Percentiles rank a stretch among this genome's conserved stretches.
Conservation (phyloP, 495 filamentous ascomycete species). For the Physcia stellaris region DNA sequence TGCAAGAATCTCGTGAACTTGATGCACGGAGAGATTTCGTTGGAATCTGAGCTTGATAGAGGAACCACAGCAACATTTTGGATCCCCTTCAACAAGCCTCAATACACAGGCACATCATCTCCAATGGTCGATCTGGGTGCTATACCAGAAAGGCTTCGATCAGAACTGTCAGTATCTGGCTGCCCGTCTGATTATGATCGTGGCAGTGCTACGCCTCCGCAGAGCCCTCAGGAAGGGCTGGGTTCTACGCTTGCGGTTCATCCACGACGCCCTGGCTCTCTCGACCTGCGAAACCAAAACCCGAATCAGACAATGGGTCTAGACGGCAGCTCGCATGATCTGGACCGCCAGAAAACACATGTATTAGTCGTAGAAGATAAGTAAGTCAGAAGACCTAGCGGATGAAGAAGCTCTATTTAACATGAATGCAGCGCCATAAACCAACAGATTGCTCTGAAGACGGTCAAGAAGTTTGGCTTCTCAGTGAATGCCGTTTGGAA, state of each 20-base stretch:
- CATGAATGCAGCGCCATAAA: slow-evolving; percentile 40
- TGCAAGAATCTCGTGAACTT: slow-evolving; percentile 67
- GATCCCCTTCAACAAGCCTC: slow-evolving; percentile 51
- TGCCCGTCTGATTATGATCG: slow-evolving; percentile 37
- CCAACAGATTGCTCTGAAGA: slow-evolving; percentile 64
- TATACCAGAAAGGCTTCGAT: slow-evolving; percentile 46
- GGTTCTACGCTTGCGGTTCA: neutral
- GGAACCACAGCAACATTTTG: slow-evolving; percentile 56
- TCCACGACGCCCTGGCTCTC: neutral
- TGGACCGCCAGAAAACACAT: slow-evolving; percentile 36
- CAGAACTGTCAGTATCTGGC: slow-evolving; percentile 47
- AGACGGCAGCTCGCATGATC: slow-evolving; percentile 2
- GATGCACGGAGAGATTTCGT: slow-evolving; percentile 65
- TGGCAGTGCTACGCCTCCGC: slow-evolving; percentile 16
- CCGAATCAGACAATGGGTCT: neutral
- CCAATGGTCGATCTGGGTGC: slow-evolving; percentile 36
- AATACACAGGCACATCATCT: slow-evolving; percentile 20
- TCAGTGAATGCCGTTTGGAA: slow-evolving; percentile 57
- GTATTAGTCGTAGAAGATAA: slow-evolving; percentile 75
- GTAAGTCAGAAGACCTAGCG: slow-evolving; percentile 30
- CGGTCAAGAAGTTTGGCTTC: slow-evolving; percentile 65
- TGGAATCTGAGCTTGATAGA: slow-evolving; percentile 38
- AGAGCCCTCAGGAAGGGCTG: slow-evolving; percentile 7
- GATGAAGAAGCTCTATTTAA: too few species aligned
- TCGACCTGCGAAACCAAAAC: neutral